A percentile compares a stretch with the other conserved stretches of the same genome.
These are phyloP conservation scores for Penicillium pancosmium DNA, from an alignment of 495 filamentous ascomycete species.

Conservation along the genomic window DNA sequence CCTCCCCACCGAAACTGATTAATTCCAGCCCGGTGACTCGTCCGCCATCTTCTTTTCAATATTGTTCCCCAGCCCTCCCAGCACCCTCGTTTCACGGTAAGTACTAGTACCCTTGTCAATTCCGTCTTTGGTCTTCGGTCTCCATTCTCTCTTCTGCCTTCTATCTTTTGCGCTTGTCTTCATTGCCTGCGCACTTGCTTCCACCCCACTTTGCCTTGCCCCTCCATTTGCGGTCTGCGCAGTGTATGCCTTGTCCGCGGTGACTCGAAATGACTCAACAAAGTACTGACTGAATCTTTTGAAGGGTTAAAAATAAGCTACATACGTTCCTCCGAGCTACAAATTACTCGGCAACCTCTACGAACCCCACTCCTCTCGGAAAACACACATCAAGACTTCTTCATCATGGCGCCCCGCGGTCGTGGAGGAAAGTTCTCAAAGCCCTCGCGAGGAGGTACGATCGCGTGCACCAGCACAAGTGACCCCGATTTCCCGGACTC, in stretches of 20 bases:
- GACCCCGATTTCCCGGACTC: conserved; percentile 3
- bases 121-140: not conserved
- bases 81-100: not conserved
- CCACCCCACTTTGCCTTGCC: too few species aligned
- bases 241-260: not conserved
- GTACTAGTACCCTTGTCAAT: not conserved
- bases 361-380: not conserved
- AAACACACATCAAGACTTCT: not conserved
- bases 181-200: too few species aligned
- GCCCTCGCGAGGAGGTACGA: conserved; percentile 84
- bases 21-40: conserved; percentile 16
- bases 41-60: not conserved
- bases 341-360: not conserved
- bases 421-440: conserved; percentile 94
- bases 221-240: too few species aligned
- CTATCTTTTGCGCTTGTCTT: not conserved
- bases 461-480: conserved; percentile 2
- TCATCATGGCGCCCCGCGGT: conserved; percentile 56
- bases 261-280: not conserved
- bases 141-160: conserved; percentile 3
- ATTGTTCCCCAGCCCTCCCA: not conserved
- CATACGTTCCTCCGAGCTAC: too few species aligned
- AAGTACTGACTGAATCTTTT: not conserved
- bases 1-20: conserved; percentile 11
- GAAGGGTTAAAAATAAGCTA: too few species aligned